phyloP scores from a whole-genome alignment of 805 yeast species.

The Nakazawaea sp. region DNA sequence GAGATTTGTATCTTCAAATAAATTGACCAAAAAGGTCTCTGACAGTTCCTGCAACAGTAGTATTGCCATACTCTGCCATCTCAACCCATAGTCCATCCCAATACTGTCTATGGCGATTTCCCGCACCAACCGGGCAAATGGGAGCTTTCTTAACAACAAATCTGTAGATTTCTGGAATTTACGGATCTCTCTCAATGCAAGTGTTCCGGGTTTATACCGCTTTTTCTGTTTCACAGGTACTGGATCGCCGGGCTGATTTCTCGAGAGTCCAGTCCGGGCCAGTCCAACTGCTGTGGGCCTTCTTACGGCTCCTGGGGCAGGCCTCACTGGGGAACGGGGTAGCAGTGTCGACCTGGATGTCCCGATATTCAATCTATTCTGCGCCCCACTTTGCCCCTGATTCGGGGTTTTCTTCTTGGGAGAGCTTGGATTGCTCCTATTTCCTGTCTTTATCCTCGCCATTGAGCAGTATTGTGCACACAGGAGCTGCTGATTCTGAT shows the following conservation, averaged over 20 bases:
- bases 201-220: slow-evolving; percentile 55
- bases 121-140: slow-evolving; percentile 70
- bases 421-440: no score
- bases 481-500: no score
- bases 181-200: slow-evolving; percentile 63
- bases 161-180: slow-evolving; percentile 64
- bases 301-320: background rate
- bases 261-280: slow-evolving; percentile 28
- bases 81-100: slow-evolving; percentile 47
- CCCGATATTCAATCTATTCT: no score
- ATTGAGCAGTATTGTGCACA: no score
- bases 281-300: background rate
- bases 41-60: slow-evolving; percentile 77
- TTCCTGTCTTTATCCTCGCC: no score
- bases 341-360: no score
- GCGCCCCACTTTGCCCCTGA: no score
- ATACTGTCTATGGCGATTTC: slow-evolving; percentile 62
- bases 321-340: background rate
- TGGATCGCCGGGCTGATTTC: slow-evolving; percentile 54
- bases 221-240: slow-evolving; percentile 24
- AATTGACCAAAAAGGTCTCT: slow-evolving; percentile 68
- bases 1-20: slow-evolving; percentile 71
- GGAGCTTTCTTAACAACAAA: slow-evolving; percentile 59
- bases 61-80: slow-evolving; percentile 78
- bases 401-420: no score